Evolutionary conservation across 257 asterid species (phyloP).

Genomic region (Capsicum chinense): DNA sequence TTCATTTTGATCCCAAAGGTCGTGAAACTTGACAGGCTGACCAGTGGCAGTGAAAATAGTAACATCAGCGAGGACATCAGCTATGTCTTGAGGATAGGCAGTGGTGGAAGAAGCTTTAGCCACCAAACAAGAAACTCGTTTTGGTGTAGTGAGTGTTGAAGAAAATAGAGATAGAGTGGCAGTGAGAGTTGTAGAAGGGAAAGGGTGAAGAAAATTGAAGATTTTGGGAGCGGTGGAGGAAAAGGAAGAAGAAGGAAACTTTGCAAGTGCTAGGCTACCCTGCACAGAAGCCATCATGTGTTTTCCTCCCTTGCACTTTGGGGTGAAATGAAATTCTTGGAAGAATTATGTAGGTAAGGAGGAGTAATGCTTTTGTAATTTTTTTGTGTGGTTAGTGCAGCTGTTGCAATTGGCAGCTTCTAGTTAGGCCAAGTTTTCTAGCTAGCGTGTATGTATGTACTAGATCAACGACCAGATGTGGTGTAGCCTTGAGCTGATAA

Average conservation of each 20-base stretch:
- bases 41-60: slow-evolving; percentile 73
- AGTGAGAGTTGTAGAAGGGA: slow-evolving; percentile 30
- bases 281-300: slow-evolving; percentile 40
- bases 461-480: too few species aligned
- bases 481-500: too few species aligned
- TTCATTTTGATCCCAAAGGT: slow-evolving; percentile 86
- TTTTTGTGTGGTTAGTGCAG: too few species aligned
- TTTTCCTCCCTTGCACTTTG: background rate
- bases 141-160: slow-evolving; percentile 21
- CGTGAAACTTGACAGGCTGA: slow-evolving; percentile 65
- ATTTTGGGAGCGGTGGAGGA: slow-evolving; percentile 9
- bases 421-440: too few species aligned
- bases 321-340: background rate
- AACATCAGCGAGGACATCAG: slow-evolving; percentile 64
- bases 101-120: slow-evolving; percentile 46
- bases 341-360: too few species aligned
- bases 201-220: slow-evolving; percentile 35
- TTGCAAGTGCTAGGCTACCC: slow-evolving; percentile 30
- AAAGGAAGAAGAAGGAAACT: slow-evolving; percentile 21
- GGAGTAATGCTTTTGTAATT: too few species aligned
- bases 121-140: slow-evolving; percentile 27
- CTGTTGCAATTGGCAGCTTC: too few species aligned
- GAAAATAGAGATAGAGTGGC: background rate
- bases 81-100: slow-evolving; percentile 51
- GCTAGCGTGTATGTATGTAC: too few species aligned